Conservation (phyloP, 2,329 filamentous ascomycete genomes). For the Fusarium lyarnte region DNA sequence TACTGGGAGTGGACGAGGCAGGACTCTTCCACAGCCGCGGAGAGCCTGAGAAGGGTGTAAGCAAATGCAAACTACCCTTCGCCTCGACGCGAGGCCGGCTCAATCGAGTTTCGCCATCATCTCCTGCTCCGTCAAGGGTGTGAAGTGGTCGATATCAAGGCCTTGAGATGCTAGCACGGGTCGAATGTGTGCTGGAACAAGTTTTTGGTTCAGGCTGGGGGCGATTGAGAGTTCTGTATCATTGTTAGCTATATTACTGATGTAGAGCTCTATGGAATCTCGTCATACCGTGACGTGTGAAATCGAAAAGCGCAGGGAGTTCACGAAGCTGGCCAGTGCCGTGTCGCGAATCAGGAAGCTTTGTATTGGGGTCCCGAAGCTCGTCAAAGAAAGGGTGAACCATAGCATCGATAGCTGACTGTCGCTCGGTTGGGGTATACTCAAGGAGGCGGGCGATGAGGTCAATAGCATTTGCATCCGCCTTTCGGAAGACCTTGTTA, state of each 20-base stretch:
- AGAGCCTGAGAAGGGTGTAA: constrained; percentile 43
- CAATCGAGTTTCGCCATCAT: constrained; percentile 99
- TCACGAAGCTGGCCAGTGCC: constrained; percentile 82
- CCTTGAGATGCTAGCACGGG: constrained; percentile 78
- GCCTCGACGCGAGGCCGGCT: constrained; percentile 50
- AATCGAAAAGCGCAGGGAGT: constrained; percentile 89
- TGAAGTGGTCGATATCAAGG: constrained; percentile 93
- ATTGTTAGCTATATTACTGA: constrained; percentile 21
- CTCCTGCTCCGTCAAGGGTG: constrained; percentile 88
- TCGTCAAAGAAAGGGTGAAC: constrained; percentile 99
- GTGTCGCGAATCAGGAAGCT: constrained; percentile 93
- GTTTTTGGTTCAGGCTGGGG: constrained; percentile 83
- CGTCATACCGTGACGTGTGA: constrained; percentile 86
- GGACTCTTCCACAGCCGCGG: constrained; percentile 44
- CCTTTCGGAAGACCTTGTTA: constrained; percentile 99
- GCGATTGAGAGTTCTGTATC: constrained; percentile 91
- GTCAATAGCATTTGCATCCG: constrained; percentile 90
- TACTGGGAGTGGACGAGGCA: constrained; percentile 45
- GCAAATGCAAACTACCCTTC: constrained; percentile 49
- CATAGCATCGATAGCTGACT: constrained; percentile 95
- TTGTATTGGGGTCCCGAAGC: constrained; percentile 88
- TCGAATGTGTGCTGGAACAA: constrained; percentile 86
- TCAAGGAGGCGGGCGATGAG: constrained; percentile 93
- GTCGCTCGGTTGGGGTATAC: constrained; percentile 95
- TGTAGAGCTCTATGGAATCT: neutral